phyloP scores from a whole-genome alignment of 306 rosid genomes.

The Glycine latifolia region DNA sequence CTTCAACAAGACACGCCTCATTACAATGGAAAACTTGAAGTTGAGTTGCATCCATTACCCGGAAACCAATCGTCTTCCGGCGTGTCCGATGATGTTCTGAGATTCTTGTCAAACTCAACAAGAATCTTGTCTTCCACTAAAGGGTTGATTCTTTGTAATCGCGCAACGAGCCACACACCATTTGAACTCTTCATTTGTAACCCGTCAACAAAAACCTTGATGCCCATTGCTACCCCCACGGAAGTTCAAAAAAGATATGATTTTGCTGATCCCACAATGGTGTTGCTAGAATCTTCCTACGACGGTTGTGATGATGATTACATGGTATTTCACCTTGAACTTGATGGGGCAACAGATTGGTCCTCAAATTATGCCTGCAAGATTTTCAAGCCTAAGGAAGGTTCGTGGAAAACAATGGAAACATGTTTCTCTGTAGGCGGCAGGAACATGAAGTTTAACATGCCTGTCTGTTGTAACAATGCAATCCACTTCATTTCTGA shows the following conservation, averaged over 20 bases:
- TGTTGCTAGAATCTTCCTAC: too few species aligned
- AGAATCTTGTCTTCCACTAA: background rate
- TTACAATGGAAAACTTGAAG: background rate
- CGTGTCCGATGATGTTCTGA: background rate
- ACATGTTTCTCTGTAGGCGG: background rate
- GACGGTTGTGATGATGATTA: background rate
- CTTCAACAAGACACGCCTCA: background rate
- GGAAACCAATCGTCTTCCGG: background rate
- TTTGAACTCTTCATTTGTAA: background rate
- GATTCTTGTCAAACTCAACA: background rate
- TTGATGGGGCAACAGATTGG: background rate
- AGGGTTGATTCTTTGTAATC: background rate
- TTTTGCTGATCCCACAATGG: too few species aligned
- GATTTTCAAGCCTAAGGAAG: background rate
- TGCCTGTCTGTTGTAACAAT: background rate
- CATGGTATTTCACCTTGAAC: background rate
- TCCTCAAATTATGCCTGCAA: background rate
- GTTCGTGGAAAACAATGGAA: background rate
- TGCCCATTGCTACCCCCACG: too few species aligned
- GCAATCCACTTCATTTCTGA: background rate
- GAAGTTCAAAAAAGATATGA: too few species aligned
- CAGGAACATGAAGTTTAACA: background rate
- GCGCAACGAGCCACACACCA: too few species aligned
- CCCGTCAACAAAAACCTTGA: too few species aligned
- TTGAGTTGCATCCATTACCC: background rate